phyloP scores from a whole-genome alignment of 2,329 filamentous ascomycete genomes.

The Cytospora paraplurivora region DNA sequence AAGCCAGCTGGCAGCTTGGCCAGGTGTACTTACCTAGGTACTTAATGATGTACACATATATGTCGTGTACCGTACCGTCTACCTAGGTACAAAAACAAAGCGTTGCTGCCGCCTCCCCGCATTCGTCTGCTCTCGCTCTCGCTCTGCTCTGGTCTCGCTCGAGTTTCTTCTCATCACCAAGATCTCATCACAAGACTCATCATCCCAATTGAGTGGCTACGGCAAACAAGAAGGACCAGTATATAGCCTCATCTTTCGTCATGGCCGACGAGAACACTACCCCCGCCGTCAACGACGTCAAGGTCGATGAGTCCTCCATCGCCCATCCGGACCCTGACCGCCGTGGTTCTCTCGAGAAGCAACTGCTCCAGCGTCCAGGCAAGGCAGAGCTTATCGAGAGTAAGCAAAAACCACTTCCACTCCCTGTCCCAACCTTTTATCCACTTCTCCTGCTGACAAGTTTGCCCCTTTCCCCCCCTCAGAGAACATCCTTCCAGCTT shows the following conservation, averaged over 20 bases:
- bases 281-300: conserved; percentile 49
- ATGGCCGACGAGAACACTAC: conserved; percentile 53
- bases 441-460: conserved; percentile 5
- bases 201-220: not conserved
- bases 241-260: conserved; percentile 6
- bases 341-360: conserved; percentile 72
- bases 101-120: not conserved
- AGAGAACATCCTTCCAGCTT: conserved; percentile 87
- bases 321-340: conserved; percentile 56
- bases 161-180: not conserved
- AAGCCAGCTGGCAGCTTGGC: not conserved
- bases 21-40: not conserved
- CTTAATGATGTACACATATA: not conserved
- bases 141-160: not conserved
- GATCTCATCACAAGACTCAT: not conserved
- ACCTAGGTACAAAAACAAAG: not conserved
- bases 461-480: conserved; percentile 12
- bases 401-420: conserved; percentile 46
- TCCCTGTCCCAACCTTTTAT: not conserved
- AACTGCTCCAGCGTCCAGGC: conserved; percentile 72
- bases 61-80: not conserved
- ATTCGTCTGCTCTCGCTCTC: not conserved
- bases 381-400: conserved; percentile 79
- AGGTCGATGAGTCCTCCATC: conserved; percentile 61
- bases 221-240: not conserved